Evolutionary conservation across 164 flowering plant genomes (phyloP).

Genomic region (Vitis labrusca): DNA sequence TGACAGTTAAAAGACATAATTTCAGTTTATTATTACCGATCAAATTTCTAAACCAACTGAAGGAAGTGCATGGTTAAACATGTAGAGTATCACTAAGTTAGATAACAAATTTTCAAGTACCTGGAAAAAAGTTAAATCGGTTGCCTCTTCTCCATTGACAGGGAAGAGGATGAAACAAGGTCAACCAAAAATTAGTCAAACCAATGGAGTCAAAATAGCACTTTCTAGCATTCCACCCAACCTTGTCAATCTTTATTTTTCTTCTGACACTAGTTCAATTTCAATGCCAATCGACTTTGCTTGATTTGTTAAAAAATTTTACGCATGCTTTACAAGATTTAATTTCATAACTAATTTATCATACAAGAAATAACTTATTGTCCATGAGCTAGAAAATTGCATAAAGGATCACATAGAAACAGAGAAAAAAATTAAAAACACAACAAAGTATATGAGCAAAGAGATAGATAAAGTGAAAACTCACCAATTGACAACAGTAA

Average conservation of each 20-base stretch:
- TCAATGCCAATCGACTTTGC: not conserved
- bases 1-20: too few relatives aligned
- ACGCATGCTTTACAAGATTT: not conserved
- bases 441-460: not conserved
- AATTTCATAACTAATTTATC: too few relatives aligned
- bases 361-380: too few relatives aligned
- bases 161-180: not conserved
- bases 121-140: not conserved
- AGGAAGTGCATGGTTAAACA: not conserved
- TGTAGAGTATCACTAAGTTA: not conserved
- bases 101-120: not conserved
- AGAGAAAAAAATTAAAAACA: not conserved
- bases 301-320: not conserved
- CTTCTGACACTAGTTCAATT: not conserved
- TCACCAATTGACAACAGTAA: slow-evolving; percentile 81
- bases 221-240: not conserved
- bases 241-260: not conserved
- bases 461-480: slow-evolving; percentile 12
- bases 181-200: not conserved
- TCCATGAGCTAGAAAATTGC: too few relatives aligned
- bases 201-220: not conserved
- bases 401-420: not conserved
- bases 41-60: not conserved
- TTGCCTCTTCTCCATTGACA: not conserved
- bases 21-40: too few relatives aligned